These are phyloP conservation scores for Neurospora tetraspora DNA, from an alignment of 495 filamentous ascomycete species.

Conservation along the genomic window DNA sequence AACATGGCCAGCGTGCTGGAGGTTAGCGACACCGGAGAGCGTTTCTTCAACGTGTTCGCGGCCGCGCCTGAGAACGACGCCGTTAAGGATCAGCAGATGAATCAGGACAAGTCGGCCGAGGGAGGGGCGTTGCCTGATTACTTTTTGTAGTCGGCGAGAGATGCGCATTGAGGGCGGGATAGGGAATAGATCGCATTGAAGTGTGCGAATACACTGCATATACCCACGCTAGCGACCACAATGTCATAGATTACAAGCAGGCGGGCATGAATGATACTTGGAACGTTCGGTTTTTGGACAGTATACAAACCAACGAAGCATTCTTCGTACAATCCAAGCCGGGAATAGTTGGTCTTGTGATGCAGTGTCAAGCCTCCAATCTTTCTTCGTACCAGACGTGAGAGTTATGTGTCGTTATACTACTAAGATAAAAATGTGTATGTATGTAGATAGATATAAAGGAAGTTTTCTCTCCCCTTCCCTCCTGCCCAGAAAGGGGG, in stretches of 20 bases:
- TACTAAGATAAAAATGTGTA: not conserved
- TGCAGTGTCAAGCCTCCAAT: not conserved
- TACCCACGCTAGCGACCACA: not conserved
- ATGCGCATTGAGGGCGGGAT: not conserved
- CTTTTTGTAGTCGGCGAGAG: slow-evolving; percentile 29
- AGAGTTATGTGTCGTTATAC: not conserved
- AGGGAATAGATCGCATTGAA: not conserved
- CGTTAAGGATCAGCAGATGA: slow-evolving; percentile 44
- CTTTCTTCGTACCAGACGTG: not conserved
- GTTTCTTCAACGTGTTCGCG: slow-evolving; percentile 95
- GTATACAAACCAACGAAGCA: not conserved
- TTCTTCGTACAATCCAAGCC: not conserved
- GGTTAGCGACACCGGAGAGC: slow-evolving; percentile 81
- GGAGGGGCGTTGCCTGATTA: slow-evolving; percentile 45
- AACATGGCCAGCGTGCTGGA: slow-evolving; percentile 96
- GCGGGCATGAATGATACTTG: not conserved
- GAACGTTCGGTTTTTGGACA: not conserved
- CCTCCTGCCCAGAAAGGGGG: slow-evolving; percentile 1
- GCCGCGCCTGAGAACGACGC: slow-evolving; percentile 93
- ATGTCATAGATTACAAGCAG: not conserved
- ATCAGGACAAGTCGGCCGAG: slow-evolving; percentile 33
- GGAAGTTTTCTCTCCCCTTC: not conserved
- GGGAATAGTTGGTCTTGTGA: not conserved
- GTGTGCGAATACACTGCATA: not conserved
- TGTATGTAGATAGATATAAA: slow-evolving; percentile 2